These are phyloP conservation scores for Karstenula rhodostoma DNA, from an alignment of 2,329 filamentous ascomycete species.

Conservation along the genomic window DNA sequence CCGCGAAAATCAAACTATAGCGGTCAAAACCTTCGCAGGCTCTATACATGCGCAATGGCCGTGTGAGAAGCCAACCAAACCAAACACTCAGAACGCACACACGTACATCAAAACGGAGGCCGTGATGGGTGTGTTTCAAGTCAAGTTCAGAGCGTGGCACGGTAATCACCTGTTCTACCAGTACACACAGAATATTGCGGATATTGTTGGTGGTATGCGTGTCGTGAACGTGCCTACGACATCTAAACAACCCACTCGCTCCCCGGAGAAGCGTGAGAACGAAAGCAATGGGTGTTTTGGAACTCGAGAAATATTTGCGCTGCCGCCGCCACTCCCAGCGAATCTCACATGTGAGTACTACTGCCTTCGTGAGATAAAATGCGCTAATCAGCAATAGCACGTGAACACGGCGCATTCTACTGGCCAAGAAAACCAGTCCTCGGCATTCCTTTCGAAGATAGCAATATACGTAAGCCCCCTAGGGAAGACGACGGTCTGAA, in stretches of 20 bases:
- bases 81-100: conserved; percentile 5
- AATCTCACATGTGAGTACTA: background rate
- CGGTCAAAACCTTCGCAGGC: conserved; percentile 21
- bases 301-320: background rate
- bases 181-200: conserved; percentile 32
- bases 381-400: background rate
- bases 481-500: background rate
- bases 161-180: conserved; percentile 51
- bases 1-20: conserved; percentile 10
- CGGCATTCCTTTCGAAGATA: background rate
- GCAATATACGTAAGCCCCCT: background rate
- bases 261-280: background rate
- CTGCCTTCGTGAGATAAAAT: conserved; percentile 2
- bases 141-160: conserved; percentile 35
- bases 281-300: background rate
- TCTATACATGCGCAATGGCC: conserved; percentile 33
- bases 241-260: background rate
- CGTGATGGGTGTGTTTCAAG: conserved; percentile 28
- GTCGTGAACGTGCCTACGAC: background rate
- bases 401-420: background rate
- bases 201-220: conserved; percentile 6
- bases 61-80: conserved; percentile 16
- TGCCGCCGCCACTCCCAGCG: background rate
- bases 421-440: background rate
- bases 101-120: conserved; percentile 25